phyloP scores from a whole-genome alignment of 2,329 filamentous ascomycete genomes.

The Peltaster fructicola region DNA sequence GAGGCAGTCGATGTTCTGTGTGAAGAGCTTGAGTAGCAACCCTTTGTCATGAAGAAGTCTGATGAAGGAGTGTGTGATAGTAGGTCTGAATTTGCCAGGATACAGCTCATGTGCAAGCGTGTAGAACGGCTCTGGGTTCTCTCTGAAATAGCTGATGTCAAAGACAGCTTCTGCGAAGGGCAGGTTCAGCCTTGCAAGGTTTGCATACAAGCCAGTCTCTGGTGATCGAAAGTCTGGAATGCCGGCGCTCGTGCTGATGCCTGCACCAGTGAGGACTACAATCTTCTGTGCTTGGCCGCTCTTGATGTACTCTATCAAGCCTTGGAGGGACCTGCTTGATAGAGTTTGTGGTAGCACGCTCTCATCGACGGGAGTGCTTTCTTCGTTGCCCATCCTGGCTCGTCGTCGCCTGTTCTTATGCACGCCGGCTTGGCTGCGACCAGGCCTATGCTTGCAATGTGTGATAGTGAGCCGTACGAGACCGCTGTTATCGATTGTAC shows the following conservation, averaged over 20 bases:
- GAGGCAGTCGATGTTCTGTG: constrained; percentile 94
- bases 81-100: constrained; percentile 75
- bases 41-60: constrained; percentile 62
- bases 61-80: constrained; percentile 79
- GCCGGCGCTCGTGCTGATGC: constrained; percentile 55
- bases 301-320: constrained; percentile 65
- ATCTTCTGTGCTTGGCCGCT: constrained; percentile 50
- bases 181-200: constrained; percentile 68
- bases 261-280: constrained; percentile 80
- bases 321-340: constrained; percentile 48
- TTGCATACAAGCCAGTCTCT: constrained; percentile 83
- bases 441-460: constrained; percentile 32
- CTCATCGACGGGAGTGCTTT: constrained; percentile 49
- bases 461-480: too few species aligned
- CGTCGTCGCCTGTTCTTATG: constrained; percentile 13
- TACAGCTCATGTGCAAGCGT: constrained; percentile 81
- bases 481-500: too few species aligned
- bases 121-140: constrained; percentile 81
- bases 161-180: constrained; percentile 88
- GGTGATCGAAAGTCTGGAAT: constrained; percentile 93
- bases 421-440: constrained; percentile 19
- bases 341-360: constrained; percentile 48
- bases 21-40: constrained; percentile 71
- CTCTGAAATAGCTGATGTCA: constrained; percentile 73
- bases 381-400: constrained; percentile 81